Conservation (phyloP, 805 yeast species). For the Candida loeiensis region DNA sequence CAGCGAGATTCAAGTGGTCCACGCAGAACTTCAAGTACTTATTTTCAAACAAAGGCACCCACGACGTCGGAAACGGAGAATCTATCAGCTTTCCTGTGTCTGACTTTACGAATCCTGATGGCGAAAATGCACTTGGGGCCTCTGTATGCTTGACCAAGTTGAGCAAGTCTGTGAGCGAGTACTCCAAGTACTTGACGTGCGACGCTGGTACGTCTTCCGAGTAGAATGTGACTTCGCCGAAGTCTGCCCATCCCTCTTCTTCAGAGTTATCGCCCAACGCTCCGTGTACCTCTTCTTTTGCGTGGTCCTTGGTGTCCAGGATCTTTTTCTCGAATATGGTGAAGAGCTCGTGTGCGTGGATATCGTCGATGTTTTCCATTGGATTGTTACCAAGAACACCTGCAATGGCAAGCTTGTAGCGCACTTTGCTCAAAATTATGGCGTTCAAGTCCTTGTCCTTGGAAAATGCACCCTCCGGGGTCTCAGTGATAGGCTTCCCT, state of each 20-base stretch:
- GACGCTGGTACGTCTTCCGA: conserved; percentile 15
- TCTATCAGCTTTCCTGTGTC: conserved; percentile 21
- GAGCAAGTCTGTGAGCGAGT: conserved; percentile 25
- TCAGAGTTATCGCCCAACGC: conserved; percentile 4
- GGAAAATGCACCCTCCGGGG: conserved; percentile 19
- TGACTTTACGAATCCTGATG: conserved; percentile 26
- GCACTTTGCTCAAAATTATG: conserved; percentile 30
- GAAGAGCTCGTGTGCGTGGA: conserved; percentile 29
- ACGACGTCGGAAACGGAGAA: conserved; percentile 35
- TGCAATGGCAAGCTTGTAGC: conserved; percentile 31
- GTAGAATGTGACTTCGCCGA: conserved; percentile 12
- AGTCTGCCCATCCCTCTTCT: conserved; percentile 5
- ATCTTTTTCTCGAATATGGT: conserved; percentile 30
- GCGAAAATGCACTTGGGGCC: conserved; percentile 19
- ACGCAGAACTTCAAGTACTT: conserved; percentile 22
- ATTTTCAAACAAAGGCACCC: conserved; percentile 36
- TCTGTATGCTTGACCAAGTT: conserved; percentile 18
- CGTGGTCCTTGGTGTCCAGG: conserved; percentile 13
- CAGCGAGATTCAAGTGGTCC: conserved; percentile 21
- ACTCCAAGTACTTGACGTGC: conserved; percentile 19
- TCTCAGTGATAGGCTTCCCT: conserved; percentile 12
- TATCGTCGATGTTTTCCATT: conserved; percentile 22
- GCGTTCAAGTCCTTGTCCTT: conserved; percentile 29
- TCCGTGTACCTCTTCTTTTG: conserved; percentile 8
- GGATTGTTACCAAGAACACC: conserved; percentile 37